Conservation (phyloP, 257 asterid species). For the Solanum etuberosum region DNA sequence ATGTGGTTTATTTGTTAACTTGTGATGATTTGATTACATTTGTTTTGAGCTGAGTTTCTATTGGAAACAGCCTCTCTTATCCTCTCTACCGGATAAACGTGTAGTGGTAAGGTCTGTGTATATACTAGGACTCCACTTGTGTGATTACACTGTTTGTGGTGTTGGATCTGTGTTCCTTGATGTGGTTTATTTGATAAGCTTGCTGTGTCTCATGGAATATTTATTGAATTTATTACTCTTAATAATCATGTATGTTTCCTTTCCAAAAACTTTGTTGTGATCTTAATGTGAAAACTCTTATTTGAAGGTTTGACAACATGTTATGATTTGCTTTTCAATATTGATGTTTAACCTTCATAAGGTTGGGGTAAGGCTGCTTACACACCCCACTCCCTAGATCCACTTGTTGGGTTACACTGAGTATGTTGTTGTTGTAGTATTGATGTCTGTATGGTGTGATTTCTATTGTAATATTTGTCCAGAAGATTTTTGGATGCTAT, state of each 20-base stretch:
- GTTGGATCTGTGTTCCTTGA: neutral
- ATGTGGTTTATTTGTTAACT: neutral
- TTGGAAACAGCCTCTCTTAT: neutral
- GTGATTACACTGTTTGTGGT: neutral
- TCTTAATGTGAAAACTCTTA: neutral
- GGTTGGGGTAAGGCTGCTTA: neutral
- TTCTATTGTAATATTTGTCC: neutral
- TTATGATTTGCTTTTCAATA: neutral
- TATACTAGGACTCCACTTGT: neutral
- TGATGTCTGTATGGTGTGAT: neutral
- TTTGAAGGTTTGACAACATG: neutral
- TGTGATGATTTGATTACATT: neutral
- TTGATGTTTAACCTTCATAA: neutral
- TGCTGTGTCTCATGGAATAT: neutral
- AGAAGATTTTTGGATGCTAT: neutral
- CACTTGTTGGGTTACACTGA: neutral
- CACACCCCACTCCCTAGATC: neutral
- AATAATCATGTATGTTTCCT: no score
- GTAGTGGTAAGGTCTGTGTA: accelerated
- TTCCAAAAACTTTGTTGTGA: neutral
- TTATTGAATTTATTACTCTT: neutral
- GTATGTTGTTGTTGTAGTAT: neutral
- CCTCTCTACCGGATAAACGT: neutral
- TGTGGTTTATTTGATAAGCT: neutral
- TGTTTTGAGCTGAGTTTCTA: neutral